Evolutionary conservation across 2,329 filamentous ascomycete species (phyloP).

Genomic region (Epichloe glyceriae): DNA sequence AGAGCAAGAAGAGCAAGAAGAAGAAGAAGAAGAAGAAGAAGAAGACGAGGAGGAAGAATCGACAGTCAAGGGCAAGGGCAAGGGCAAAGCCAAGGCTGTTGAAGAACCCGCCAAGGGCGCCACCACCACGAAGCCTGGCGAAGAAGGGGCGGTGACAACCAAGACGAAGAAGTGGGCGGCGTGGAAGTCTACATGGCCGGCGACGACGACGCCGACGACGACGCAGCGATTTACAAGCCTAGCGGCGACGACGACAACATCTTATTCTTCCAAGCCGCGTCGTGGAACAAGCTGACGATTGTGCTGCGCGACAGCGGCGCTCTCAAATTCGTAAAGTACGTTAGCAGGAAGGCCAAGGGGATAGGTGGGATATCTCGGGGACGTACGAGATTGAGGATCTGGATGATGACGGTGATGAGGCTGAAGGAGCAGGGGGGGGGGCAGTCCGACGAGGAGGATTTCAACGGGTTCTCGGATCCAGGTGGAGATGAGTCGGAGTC

Average conservation of each 20-base stretch:
- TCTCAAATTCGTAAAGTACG: slow-evolving; percentile 92
- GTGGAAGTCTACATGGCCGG: slow-evolving; percentile 92
- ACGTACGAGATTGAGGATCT: slow-evolving; percentile 58
- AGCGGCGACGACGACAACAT: slow-evolving; percentile 63
- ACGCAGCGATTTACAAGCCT: slow-evolving; percentile 80
- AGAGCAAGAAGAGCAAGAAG: slow-evolving; percentile 21
- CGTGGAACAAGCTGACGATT: slow-evolving; percentile 86
- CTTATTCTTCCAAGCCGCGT: slow-evolving; percentile 47
- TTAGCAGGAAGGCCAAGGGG: slow-evolving; percentile 67
- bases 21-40: slow-evolving; percentile 44
- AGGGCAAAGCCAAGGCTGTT: slow-evolving; percentile 16
- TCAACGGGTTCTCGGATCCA: slow-evolving; percentile 41
- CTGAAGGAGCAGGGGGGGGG: slow-evolving; percentile 7
- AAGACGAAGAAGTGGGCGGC: slow-evolving; percentile 50
- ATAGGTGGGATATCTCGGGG: slow-evolving; percentile 83
- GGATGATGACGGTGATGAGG: slow-evolving; percentile 25
- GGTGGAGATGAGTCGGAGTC: slow-evolving; percentile 23
- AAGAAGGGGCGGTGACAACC: slow-evolving; percentile 17
- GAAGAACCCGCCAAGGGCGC: slow-evolving; percentile 18
- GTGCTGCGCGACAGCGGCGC: slow-evolving; percentile 78
- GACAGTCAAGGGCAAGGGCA: slow-evolving; percentile 18
- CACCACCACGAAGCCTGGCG: slow-evolving; percentile 12
- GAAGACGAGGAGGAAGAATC: slow-evolving; percentile 21
- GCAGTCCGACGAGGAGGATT: slow-evolving; percentile 43
- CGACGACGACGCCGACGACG: slow-evolving; percentile 50